phyloP scores from a whole-genome alignment of 2,329 filamentous ascomycete genomes.

The Microdochium paspali region DNA sequence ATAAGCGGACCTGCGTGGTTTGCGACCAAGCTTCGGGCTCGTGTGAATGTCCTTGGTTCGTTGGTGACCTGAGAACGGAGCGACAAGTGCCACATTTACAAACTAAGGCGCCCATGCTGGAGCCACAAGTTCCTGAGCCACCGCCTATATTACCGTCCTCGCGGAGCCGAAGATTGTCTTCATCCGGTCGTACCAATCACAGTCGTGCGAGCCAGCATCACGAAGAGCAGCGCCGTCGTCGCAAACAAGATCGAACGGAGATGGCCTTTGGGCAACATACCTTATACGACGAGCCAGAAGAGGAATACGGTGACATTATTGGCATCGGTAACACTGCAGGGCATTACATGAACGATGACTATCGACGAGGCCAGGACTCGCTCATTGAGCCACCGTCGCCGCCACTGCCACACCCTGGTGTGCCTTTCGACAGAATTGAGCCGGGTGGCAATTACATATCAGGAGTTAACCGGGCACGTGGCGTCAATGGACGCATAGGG shows the following conservation, averaged over 20 bases:
- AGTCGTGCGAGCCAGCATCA: constrained; percentile 22
- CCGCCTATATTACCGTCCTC: background rate
- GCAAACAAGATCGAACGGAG: constrained; percentile 36
- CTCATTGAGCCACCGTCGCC: constrained; percentile 23
- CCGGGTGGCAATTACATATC: constrained; percentile 31
- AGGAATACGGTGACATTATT: constrained; percentile 26
- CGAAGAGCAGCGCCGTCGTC: constrained; percentile 38
- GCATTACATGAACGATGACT: constrained; percentile 55
- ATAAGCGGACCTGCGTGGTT: background rate
- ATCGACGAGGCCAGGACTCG: constrained; percentile 29
- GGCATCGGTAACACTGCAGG: constrained; percentile 41
- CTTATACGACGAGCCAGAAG: constrained; percentile 20
- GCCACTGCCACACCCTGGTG: constrained; percentile 13
- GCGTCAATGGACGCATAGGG: constrained; percentile 20
- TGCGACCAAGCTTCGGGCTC: constrained; percentile 76
- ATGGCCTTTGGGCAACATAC: constrained; percentile 27
- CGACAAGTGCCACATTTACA: constrained; percentile 42
- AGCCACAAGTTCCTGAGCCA: constrained; percentile 22
- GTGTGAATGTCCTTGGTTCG: constrained; percentile 74
- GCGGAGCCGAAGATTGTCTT: background rate
- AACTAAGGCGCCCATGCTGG: constrained; percentile 37
- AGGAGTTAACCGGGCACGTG: constrained; percentile 32
- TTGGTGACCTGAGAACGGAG: constrained; percentile 39
- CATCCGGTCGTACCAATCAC: background rate
- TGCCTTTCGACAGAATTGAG: constrained; percentile 24